These are phyloP conservation scores for Neofusicoccum sp. DNA, from an alignment of 2,329 filamentous ascomycete species.

Conservation along the genomic window DNA sequence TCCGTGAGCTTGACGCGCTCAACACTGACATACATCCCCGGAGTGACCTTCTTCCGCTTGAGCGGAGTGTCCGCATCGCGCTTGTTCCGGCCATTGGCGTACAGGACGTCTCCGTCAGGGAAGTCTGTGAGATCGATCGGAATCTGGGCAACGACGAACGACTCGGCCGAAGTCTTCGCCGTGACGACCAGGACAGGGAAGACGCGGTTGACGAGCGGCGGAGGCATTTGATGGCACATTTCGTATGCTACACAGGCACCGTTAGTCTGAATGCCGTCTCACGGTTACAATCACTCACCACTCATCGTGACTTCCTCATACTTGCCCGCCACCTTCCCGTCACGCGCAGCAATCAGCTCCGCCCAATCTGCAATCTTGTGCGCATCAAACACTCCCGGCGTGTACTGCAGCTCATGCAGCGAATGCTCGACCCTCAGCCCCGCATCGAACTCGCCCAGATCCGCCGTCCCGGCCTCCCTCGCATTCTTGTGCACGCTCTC, in stretches of 20 bases:
- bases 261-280: background rate
- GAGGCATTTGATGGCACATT: conserved; percentile 63
- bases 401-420: conserved; percentile 58
- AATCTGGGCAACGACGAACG: conserved; percentile 38
- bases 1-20: conserved; percentile 53
- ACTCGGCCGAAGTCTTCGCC: conserved; percentile 18
- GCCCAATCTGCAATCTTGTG: conserved; percentile 45
- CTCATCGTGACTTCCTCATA: conserved; percentile 38
- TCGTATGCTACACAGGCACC: conserved; percentile 49
- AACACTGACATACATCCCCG: conserved; percentile 63
- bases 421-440: conserved; percentile 60
- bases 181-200: conserved; percentile 67
- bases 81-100: conserved; percentile 26
- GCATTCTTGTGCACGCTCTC: conserved; percentile 60
- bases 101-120: conserved; percentile 28
- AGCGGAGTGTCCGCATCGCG: background rate
- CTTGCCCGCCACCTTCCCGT: conserved; percentile 25
- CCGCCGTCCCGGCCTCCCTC: conserved; percentile 53
- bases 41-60: conserved; percentile 46
- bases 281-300: conserved; percentile 27
- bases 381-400: conserved; percentile 54
- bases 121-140: conserved; percentile 36
- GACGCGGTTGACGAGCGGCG: conserved; percentile 60
- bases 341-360: conserved; percentile 18
- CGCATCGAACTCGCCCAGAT: conserved; percentile 62